Conservation (phyloP, 2,329 filamentous ascomycete species). For the Claviceps quebecensis region DNA sequence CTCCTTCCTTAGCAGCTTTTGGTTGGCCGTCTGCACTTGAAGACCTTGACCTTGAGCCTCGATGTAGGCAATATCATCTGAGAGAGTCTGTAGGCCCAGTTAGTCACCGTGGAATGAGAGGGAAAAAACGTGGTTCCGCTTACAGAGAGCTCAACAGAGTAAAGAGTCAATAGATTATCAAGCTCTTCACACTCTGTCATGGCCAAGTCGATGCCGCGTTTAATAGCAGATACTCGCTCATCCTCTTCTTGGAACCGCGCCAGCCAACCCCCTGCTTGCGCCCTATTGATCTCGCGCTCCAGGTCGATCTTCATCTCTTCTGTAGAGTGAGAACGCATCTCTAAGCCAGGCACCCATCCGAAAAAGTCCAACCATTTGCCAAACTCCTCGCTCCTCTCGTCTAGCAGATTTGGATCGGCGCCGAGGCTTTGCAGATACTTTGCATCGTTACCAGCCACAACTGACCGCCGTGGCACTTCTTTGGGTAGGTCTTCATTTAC, state of each 20-base stretch:
- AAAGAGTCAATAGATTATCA: constrained; percentile 84
- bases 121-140: constrained; percentile 19
- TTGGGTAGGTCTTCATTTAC: constrained; percentile 18
- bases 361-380: constrained; percentile 73
- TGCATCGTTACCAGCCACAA: constrained; percentile 58
- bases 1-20: constrained; percentile 84
- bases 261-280: constrained; percentile 87
- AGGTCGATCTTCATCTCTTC: constrained; percentile 73
- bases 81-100: constrained; percentile 52
- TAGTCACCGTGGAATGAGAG: background rate
- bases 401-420: constrained; percentile 62
- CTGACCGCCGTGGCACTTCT: constrained; percentile 43
- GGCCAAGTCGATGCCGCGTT: constrained; percentile 73
- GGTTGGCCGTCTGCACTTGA: constrained; percentile 93
- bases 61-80: constrained; percentile 92
- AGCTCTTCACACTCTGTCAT: constrained; percentile 92
- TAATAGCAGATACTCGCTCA: constrained; percentile 75
- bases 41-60: constrained; percentile 94
- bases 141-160: constrained; percentile 86
- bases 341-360: constrained; percentile 68
- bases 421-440: constrained; percentile 68
- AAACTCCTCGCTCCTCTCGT: constrained; percentile 65
- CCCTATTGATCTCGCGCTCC: constrained; percentile 74
- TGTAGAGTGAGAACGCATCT: constrained; percentile 60
- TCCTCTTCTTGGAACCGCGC: constrained; percentile 75